phyloP scores from a whole-genome alignment of 176 grass and related monocot species.

The Cenchrus purpureus region DNA sequence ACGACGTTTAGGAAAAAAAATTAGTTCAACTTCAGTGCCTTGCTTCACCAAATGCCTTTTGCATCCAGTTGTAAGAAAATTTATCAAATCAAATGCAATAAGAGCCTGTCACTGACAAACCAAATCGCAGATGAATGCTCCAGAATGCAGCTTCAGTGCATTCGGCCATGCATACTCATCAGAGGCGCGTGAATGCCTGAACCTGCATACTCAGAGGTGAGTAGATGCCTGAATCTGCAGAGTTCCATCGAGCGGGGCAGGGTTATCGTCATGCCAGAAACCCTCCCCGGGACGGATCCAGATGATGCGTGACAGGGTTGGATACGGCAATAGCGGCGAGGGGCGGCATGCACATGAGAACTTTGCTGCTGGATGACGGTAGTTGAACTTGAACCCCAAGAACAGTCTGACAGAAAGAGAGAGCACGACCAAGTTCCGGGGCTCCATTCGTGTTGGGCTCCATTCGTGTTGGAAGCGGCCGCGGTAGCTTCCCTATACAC shows the following conservation, averaged over 20 bases:
- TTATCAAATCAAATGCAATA: no score
- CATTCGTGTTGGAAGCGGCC: conserved; percentile 46
- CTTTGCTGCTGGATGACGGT: neutral
- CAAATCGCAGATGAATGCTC: no score
- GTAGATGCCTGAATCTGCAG: neutral
- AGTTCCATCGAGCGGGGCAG: neutral
- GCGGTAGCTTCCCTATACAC: neutral
- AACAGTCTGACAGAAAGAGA: conserved; percentile 78
- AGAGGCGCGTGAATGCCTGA: no score
- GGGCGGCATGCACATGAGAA: neutral
- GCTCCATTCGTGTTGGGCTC: no score
- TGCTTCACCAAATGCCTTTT: no score
- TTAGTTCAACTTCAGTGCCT: no score
- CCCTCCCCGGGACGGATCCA: conserved; percentile 6
- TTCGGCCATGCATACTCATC: no score
- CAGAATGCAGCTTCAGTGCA: no score
- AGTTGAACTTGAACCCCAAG: conserved; percentile 1
- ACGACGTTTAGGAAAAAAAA: no score
- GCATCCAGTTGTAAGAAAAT: no score
- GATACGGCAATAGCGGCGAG: neutral
- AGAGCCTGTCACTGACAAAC: no score
- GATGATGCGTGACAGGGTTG: conserved; percentile 1
- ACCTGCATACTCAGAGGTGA: neutral
- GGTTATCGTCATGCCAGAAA: conserved; percentile 5
- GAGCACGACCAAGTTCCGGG: conserved; percentile 61